Base-by-base conservation (phyloP, 768 basidiomycete species). In the Lactifluus hygrophoroides region DNA sequence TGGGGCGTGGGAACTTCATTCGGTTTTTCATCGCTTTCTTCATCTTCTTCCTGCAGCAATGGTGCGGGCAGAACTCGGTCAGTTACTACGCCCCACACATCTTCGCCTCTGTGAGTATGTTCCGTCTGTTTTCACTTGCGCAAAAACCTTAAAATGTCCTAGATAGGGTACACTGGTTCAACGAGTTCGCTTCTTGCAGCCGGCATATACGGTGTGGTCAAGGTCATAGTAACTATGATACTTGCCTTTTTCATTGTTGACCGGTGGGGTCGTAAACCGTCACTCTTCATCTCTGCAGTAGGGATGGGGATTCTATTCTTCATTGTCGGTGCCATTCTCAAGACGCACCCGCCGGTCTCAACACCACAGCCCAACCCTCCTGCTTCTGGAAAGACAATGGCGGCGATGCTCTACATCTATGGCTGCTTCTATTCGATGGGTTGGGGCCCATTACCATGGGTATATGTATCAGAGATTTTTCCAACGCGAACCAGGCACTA, bases 351-450 rank as follows among this genome's bases (percentile, higher is more conserved):
- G 5, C 79, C 81, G 0, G 75, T 76, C 3, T 64, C 70, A 2
- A 64, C 56, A 8, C 58, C 73, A 0, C 65, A 73, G 6, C 68
- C 67, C 14, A 57, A 57, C 46, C 72, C 69, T 8, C 69, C 84
- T 0, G 75, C 82, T 0, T 77, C 83, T 17, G 76, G 75, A 1
- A 83, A 86, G 68, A 90, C 78, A 0, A 93, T 92, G 90, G 90
- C 90, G 3, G 88, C 82, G 2, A 81, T 90, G 81, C 71, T 93
- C 28, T 94, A 93, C 68, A 80, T 93, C 54, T 94, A 88, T 65
- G 88, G 91, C 43, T 85, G 84, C 69, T 91, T 91, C 71, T 93
- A 92, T 70, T 88, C 85, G 3, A 86, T 91, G 81, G 88, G 88
- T 38, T 90, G 88, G 84, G 90, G 89, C 19, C 83, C 82, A 17